Conservation (phyloP, 2,329 filamentous ascomycete species). For the Ampelomyces quisqualis region DNA sequence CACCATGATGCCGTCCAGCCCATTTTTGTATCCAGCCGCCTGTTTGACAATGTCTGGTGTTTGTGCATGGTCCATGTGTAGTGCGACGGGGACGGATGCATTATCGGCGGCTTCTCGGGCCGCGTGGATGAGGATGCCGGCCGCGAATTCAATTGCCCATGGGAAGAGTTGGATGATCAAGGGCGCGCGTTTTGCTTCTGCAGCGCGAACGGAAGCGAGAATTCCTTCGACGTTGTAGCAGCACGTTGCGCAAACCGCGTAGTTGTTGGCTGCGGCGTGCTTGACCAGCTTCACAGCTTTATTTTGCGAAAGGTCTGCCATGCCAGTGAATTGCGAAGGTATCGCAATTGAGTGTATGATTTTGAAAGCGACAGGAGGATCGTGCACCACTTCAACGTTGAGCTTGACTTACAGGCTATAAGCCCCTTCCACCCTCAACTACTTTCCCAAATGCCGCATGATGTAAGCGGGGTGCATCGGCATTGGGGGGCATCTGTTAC, state of each 20-base stretch:
- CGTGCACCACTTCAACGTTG: conserved; percentile 2
- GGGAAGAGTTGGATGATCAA: conserved; percentile 74
- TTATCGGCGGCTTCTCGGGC: conserved; percentile 47
- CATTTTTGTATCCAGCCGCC: conserved; percentile 53
- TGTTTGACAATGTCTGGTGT: conserved; percentile 61
- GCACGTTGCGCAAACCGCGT: conserved; percentile 63
- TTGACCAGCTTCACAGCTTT: conserved; percentile 53
- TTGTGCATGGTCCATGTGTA: conserved; percentile 69
- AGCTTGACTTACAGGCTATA: conserved; percentile 6
- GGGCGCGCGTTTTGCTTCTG: conserved; percentile 65
- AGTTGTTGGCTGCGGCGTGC: conserved; percentile 57
- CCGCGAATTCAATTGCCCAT: conserved; percentile 69
- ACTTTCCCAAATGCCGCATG: conserved; percentile 20
- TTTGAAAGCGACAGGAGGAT: too few relatives aligned
- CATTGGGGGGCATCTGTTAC: conserved; percentile 16
- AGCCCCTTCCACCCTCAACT: conserved; percentile 14
- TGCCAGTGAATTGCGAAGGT: conserved; percentile 53
- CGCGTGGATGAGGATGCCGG: conserved; percentile 49
- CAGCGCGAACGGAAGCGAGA: conserved; percentile 66
- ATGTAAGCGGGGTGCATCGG: conserved; percentile 10
- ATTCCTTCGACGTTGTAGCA: conserved; percentile 71
- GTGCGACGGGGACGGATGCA: conserved; percentile 57
- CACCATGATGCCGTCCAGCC: conserved; percentile 49
- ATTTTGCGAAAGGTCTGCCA: conserved; percentile 51
- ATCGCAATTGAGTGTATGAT: too few relatives aligned